Base-by-base conservation (phyloP, 371 early-diverging fungal species). In the Mucor velutinosus region DNA sequence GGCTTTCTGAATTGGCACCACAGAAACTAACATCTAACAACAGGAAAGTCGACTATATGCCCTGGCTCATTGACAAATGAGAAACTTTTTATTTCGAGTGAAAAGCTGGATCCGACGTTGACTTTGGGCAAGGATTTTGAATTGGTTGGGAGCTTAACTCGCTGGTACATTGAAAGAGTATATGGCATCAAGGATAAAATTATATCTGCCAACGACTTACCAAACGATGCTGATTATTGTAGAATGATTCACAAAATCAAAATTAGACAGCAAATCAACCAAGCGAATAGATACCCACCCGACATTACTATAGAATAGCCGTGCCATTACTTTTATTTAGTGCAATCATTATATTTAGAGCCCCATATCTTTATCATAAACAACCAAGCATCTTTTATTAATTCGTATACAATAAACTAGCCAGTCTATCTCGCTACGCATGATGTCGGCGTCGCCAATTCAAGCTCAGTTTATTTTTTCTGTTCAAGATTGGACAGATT, bases 221-320 rank as follows among this genome's bases (percentile, higher is more conserved):
- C 53, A n/a, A 5, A 62, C 27, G 21, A 58, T 30, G 30, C 66
- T n/a, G 67, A 66, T 37, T 71, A 71, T 25, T 71, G 71, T 7
- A 71, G 43, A 27, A 37, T 71, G 15, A 41, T 63, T 23, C 71
- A 71, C 55, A 51, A 47, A 30, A 66, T 71, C 27, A 62, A 45
- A 62, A 43, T 67, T 30, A 64, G 69, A 64, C 69, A 64, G 41
- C 64, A 64, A 53, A 69, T 69, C 64, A 43, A 32, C 14, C 60
- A 64, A 14, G 45, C 57, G 35, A 33, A 53, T 25, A 61, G 23
- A 17, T 66, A 58, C 27, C 56, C 43, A 37, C 25, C 25, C 11
- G 27, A n/a, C 11, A 30, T 61, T 21, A 32, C 37, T n/a, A 12
- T 67, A 43, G 58, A 39, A 67, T 51, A 55, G 47, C n/a, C 15